Conservation (phyloP, 768 basidiomycete genomes). For the Boletus rubroflammeus region DNA sequence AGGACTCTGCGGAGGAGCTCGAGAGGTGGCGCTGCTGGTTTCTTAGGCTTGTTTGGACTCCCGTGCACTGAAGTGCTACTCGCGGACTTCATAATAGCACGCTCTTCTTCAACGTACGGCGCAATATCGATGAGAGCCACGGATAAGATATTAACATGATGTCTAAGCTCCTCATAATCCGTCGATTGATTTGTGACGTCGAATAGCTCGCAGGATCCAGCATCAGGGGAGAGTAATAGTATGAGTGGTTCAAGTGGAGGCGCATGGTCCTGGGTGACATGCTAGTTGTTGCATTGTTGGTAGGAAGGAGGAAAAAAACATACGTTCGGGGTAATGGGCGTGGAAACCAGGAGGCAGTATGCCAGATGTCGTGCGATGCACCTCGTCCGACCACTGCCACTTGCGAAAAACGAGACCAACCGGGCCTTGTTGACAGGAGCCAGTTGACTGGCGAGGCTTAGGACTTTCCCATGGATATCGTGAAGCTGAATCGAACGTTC, state of each 20-base stretch:
- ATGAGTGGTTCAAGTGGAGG: constrained; percentile 53
- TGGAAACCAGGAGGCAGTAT: constrained; percentile 30
- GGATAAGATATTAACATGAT: constrained; percentile 54
- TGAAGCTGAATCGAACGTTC: constrained; percentile 39
- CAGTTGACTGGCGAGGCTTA: constrained; percentile 39
- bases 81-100: constrained; percentile 7
- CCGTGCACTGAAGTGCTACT: constrained; percentile 12
- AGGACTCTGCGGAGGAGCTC: constrained; percentile 47
- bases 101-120: constrained; percentile 53
- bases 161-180: constrained; percentile 59
- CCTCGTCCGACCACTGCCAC: constrained; percentile 45
- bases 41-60: constrained; percentile 29
- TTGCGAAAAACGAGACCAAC: constrained; percentile 48
- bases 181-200: constrained; percentile 49
- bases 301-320: not conserved
- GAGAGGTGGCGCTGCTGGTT: constrained; percentile 39
- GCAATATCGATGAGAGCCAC: constrained; percentile 56
- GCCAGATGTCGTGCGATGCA: constrained; percentile 61
- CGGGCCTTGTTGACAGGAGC: constrained; percentile 48
- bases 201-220: constrained; percentile 45
- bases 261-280: constrained; percentile 37
- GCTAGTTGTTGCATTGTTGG: not conserved
- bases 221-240: constrained; percentile 44
- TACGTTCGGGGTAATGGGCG: constrained; percentile 8
- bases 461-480: constrained; percentile 42